Evolutionary conservation across 768 basidiomycete species (phyloP).

Genomic region (Lactifluus hygrophoroides): DNA sequence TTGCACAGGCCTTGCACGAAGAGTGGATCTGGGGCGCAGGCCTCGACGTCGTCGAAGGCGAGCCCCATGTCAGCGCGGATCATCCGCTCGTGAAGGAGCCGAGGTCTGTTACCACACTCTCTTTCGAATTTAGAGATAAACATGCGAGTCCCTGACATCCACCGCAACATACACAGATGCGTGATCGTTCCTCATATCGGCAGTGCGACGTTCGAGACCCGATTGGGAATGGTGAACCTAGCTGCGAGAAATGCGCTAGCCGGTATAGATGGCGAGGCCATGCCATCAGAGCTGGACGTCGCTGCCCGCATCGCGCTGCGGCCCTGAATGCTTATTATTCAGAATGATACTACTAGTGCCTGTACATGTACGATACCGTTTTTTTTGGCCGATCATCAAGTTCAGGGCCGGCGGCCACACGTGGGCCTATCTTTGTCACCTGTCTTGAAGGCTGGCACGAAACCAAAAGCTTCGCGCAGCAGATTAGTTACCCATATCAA

Average conservation of each 20-base stretch:
- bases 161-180: conserved; percentile 39
- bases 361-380: not conserved
- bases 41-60: conserved; percentile 89
- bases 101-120: conserved; percentile 35
- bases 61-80: conserved; percentile 62
- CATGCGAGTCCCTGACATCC: not conserved
- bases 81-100: conserved; percentile 78
- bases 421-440: not conserved
- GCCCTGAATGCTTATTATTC: not conserved
- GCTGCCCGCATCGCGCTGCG: not conserved
- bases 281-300: conserved; percentile 46
- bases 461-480: too few relatives aligned
- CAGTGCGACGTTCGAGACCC: conserved; percentile 80
- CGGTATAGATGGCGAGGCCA: conserved; percentile 40
- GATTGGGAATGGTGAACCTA: conserved; percentile 71
- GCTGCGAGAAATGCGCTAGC: conserved; percentile 63
- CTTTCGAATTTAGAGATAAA: too few relatives aligned
- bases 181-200: conserved; percentile 86
- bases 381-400: not conserved
- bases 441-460: too few relatives aligned
- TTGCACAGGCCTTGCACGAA: conserved; percentile 69
- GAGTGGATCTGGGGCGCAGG: conserved; percentile 89
- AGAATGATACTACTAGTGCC: not conserved
- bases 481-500: too few relatives aligned
- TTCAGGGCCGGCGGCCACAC: too few relatives aligned